phyloP scores from a whole-genome alignment of 176 grass and related monocot genomes.

The Lolium rigidum region DNA sequence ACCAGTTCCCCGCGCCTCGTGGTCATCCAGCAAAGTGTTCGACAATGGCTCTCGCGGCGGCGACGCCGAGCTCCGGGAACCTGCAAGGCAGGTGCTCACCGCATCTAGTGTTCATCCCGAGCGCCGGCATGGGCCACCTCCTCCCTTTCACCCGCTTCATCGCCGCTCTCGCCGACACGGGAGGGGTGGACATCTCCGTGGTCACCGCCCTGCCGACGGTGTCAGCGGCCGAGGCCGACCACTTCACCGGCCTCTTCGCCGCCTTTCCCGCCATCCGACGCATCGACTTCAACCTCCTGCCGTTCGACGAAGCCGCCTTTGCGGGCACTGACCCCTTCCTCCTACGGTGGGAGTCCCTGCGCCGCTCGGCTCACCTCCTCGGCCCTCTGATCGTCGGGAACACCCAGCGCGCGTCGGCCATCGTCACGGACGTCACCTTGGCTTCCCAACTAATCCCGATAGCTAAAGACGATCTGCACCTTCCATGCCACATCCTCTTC shows the following conservation, averaged over 20 bases:
- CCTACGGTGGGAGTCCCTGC: constrained; percentile 55
- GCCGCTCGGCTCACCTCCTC: constrained; percentile 62
- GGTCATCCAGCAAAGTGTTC: not conserved
- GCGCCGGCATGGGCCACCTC: constrained; percentile 82
- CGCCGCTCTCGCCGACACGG: constrained; percentile 18
- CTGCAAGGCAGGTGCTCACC: not conserved
- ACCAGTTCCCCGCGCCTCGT: not conserved
- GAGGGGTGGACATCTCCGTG: constrained; percentile 56
- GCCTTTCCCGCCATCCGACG: constrained; percentile 50
- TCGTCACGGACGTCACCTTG: constrained; percentile 51
- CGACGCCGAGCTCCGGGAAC: not conserved
- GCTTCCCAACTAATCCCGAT: constrained; percentile 49
- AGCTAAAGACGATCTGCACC: not conserved
- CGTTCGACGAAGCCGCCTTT: constrained; percentile 29
- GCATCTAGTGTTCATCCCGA: constrained; percentile 64
- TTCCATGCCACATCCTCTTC: not conserved
- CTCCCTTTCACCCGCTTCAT: constrained; percentile 65
- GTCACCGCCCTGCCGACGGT: constrained; percentile 58
- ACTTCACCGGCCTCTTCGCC: constrained; percentile 42
- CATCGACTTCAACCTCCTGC: constrained; percentile 56
- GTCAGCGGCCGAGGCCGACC: constrained; percentile 49
- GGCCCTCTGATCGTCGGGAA: constrained; percentile 39
- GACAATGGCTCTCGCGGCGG: not conserved
- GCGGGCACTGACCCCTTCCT: constrained; percentile 55
- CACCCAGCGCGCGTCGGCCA: constrained; percentile 41